phyloP scores from a whole-genome alignment of 2,329 filamentous ascomycete species.

The Ilyonectria destructans region DNA sequence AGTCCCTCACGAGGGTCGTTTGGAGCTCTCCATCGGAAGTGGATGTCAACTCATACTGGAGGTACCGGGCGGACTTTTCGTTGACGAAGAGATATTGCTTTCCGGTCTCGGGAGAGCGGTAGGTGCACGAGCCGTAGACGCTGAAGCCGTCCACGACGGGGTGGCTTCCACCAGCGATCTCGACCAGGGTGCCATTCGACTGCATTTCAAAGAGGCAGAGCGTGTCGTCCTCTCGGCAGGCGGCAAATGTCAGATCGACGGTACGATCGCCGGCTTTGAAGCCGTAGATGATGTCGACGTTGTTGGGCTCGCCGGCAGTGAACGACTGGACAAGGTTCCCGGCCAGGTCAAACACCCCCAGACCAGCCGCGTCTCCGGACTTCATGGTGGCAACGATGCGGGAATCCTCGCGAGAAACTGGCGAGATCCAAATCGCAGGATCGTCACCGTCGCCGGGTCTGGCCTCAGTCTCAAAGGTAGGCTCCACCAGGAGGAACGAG shows the following conservation, averaged over 20 bases:
- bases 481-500: conserved; percentile 60
- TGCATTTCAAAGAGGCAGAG: conserved; percentile 68
- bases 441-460: conserved; percentile 64
- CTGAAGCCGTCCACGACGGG: conserved; percentile 61
- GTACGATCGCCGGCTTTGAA: conserved; percentile 61
- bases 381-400: conserved; percentile 69
- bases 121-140: conserved; percentile 69
- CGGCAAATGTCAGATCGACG: conserved; percentile 66
- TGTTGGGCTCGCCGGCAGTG: conserved; percentile 65
- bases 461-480: conserved; percentile 61
- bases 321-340: conserved; percentile 65
- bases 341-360: conserved; percentile 65
- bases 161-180: conserved; percentile 64
- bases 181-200: conserved; percentile 60
- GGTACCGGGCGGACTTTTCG: conserved; percentile 67
- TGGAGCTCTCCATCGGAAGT: conserved; percentile 59
- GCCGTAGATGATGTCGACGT: conserved; percentile 69
- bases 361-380: conserved; percentile 63
- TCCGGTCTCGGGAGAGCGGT: conserved; percentile 62
- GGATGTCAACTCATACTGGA: conserved; percentile 67
- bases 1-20: conserved; percentile 66
- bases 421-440: conserved; percentile 66
- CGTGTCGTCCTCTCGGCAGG: conserved; percentile 67
- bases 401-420: conserved; percentile 58
- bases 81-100: conserved; percentile 71